Conservation (phyloP, 106 monocot species). For the Allium sativum region DNA sequence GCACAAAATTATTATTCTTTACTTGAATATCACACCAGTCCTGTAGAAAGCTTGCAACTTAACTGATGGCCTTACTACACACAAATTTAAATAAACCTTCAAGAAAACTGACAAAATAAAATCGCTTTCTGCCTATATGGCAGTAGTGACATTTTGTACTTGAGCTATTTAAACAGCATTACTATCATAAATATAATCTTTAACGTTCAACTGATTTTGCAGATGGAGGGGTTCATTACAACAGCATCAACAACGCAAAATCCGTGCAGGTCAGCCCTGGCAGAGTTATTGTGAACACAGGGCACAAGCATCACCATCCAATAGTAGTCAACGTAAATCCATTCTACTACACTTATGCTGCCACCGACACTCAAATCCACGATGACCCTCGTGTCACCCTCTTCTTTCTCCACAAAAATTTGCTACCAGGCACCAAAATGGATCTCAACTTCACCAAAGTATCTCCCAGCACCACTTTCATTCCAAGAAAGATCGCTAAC, state of each 20-base stretch:
- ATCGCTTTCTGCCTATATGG: not conserved
- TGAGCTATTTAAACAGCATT: not conserved
- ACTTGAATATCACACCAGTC: not conserved
- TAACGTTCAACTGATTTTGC: slow-evolving; percentile 15
- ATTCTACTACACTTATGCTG: slow-evolving; percentile 28
- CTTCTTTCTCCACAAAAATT: slow-evolving; percentile 50
- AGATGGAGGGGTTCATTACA: slow-evolving; percentile 3
- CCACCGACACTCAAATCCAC: slow-evolving; percentile 18
- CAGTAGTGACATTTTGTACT: not conserved
- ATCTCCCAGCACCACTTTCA: slow-evolving; percentile 5
- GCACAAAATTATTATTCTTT: not conserved
- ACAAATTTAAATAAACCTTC: not conserved
- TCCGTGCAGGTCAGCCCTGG: slow-evolving; percentile 22
- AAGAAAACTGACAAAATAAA: not conserved
- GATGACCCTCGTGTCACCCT: slow-evolving; percentile 30
- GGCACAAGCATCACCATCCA: slow-evolving; percentile 15
- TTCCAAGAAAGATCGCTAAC: slow-evolving; percentile 24
- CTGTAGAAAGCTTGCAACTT: not conserved
- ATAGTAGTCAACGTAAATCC: slow-evolving; percentile 8
- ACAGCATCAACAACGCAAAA: slow-evolving; percentile 17
- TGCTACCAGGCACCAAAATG: slow-evolving; percentile 35
- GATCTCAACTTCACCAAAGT: slow-evolving; percentile 21
- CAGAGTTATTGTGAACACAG: slow-evolving; percentile 19
- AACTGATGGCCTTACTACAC: not conserved
- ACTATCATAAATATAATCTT: slow-evolving; percentile 17